These are phyloP conservation scores for Aspergillus puulaauensis DNA, from an alignment of 2,329 filamentous ascomycete genomes.

Conservation along the genomic window DNA sequence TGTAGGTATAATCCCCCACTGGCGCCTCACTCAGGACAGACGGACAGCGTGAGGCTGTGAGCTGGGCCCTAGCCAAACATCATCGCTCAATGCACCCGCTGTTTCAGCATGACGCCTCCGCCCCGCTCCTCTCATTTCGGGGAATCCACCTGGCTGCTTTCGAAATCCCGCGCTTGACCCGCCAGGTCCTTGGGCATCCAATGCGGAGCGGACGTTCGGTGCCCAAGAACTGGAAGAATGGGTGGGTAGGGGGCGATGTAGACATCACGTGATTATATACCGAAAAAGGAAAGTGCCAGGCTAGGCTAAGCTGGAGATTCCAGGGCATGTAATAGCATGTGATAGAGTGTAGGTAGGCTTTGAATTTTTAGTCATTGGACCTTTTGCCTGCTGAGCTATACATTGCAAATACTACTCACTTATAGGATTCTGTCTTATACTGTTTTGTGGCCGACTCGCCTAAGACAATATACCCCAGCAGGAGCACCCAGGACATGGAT, in stretches of 20 bases:
- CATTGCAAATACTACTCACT: too few species aligned
- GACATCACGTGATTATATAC: not conserved
- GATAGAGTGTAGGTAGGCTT: not conserved
- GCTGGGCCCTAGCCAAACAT: not conserved
- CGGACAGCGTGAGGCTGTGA: not conserved
- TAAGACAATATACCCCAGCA: too few species aligned
- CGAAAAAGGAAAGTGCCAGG: not conserved
- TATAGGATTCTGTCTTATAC: too few species aligned
- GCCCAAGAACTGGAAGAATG: not conserved
- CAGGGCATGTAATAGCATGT: not conserved
- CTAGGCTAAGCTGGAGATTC: not conserved
- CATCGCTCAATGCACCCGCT: not conserved
- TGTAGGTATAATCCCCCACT: not conserved
- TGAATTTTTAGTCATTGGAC: too few species aligned
- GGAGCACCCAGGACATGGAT: not conserved
- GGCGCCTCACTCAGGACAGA: not conserved
- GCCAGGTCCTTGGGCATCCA: not conserved
- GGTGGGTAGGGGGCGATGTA: conserved; percentile 2
- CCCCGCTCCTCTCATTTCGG: not conserved
- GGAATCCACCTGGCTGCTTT: not conserved
- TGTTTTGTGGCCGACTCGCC: too few species aligned
- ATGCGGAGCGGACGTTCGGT: conserved; percentile 2
- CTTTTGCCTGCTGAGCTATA: too few species aligned
- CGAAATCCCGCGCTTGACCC: not conserved
- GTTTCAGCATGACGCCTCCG: not conserved